A percentile compares a stretch with the other conserved stretches of the same genome.
These are phyloP conservation scores for Camillea tinctor DNA, from an alignment of 2,329 filamentous ascomycete species.

Conservation along the genomic window DNA sequence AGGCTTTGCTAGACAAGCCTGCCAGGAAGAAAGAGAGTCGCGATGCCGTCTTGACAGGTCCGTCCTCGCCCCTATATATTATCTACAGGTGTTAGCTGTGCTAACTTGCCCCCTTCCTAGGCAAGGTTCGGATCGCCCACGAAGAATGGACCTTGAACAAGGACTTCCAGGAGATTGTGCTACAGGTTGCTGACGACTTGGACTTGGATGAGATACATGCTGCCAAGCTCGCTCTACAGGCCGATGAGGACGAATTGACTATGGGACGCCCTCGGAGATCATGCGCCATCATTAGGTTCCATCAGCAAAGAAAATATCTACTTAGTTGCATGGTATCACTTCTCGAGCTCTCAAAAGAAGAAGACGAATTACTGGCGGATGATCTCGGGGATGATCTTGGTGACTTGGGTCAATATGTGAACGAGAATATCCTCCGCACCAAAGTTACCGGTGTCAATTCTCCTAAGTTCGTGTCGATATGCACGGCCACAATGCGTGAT, in stretches of 20 bases:
- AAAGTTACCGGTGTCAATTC: conserved; percentile 45
- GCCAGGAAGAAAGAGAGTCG: conserved; percentile 74
- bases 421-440: conserved; percentile 56
- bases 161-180: conserved; percentile 78
- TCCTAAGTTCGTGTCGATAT: conserved; percentile 69
- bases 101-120: conserved; percentile 43
- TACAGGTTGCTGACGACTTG: conserved; percentile 82
- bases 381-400: conserved; percentile 50
- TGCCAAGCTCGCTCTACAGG: conserved; percentile 71
- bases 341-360: conserved; percentile 64
- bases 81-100: conserved; percentile 2
- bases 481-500: conserved; percentile 71
- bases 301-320: conserved; percentile 78
- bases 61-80: conserved; percentile 21
- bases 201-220: conserved; percentile 88
- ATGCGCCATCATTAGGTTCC: conserved; percentile 82
- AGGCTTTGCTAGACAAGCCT: conserved; percentile 71
- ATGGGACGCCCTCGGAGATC: conserved; percentile 73
- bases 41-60: conserved; percentile 67
- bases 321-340: conserved; percentile 82
- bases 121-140: conserved; percentile 71
- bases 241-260: conserved; percentile 65
- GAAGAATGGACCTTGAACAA: conserved; percentile 79
- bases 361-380: conserved; percentile 54
- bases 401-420: conserved; percentile 54